Base-by-base conservation (phyloP, 176 grass and related monocot genomes). In the Urochloa ruziziensis region DNA sequence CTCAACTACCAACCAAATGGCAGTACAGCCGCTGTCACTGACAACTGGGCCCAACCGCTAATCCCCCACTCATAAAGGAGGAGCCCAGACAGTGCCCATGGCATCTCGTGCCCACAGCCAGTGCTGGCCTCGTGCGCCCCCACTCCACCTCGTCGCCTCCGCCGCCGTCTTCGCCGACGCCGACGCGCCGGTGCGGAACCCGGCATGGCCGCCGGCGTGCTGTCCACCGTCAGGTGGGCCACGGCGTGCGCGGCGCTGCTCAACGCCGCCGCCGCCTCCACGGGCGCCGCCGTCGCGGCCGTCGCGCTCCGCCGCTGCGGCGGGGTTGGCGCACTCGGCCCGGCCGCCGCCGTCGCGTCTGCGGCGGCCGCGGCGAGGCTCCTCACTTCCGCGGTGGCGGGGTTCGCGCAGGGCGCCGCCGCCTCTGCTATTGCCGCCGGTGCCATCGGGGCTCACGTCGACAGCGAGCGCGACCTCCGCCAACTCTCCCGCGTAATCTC, bases 401-500 rank as follows among this genome's bases (percentile, higher is more conserved):
- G 93, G 4, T 72, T 92, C 36, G 81, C 87, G 49, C 90, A 94
- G 85, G 90, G 93, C 57, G 65, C 83, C 12, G 90, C 88, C n/a
- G 93, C 85, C 3, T 87, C 90, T 10, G 78, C 88, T 27, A 95
- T 92, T 12, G 84, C 87, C 3, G 63, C 87, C 24, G 84, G 74
- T 34, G 83, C 90, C 4, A 35, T 92, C 39, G 93, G 85, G 37
- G 93, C 80, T 54, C 74, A 81, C 34, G 62, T 92, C 56, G 80
- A 88, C 66, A 77, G 85, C n/a, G 82, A 90, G 59, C 85, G 82
- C 61, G 88, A 91, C 54, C 56, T 81, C 70, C 82, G 89, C 33
- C 75, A 92, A 34, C 70, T 95, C 61, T 90, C 88, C 11, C 44
- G 82, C 59, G 93, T 95, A 85, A 46, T 84, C 77, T 77, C 23